Evolutionary conservation across 768 basidiomycete genomes (phyloP).

Genomic region (Lentinula detonsa): DNA sequence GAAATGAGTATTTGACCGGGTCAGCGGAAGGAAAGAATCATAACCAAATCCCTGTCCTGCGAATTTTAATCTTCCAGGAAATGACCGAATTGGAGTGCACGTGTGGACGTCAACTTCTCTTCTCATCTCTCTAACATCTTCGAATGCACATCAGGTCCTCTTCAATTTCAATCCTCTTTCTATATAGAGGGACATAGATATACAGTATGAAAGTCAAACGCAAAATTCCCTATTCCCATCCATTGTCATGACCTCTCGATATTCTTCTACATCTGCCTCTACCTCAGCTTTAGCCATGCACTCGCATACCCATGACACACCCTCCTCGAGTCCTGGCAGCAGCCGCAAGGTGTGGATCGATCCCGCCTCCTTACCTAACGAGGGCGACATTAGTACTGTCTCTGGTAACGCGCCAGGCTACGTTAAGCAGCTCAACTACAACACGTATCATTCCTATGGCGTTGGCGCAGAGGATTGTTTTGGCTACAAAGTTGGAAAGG

Average conservation of each 20-base stretch:
- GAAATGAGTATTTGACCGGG: constrained; percentile 1
- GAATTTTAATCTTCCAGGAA: constrained; percentile 2
- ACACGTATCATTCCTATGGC: constrained; percentile 67
- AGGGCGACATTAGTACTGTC: constrained; percentile 49
- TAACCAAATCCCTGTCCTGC: not conserved
- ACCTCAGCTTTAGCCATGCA: constrained; percentile 2
- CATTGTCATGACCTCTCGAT: not conserved
- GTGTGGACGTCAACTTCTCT: not conserved
- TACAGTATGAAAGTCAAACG: not conserved
- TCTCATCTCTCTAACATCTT: constrained; percentile 3
- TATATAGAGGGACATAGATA: constrained; percentile 1
- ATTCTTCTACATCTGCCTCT: not conserved
- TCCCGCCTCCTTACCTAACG: constrained; percentile 53
- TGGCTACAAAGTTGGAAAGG: constrained; percentile 53
- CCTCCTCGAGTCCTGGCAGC: constrained; percentile 4
- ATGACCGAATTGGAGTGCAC: constrained; percentile 5
- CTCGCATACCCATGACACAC: not conserved
- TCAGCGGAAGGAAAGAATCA: not conserved
- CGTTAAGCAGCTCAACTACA: constrained; percentile 62
- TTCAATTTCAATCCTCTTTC: not conserved
- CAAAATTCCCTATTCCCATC: not conserved
- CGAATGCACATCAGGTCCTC: not conserved
- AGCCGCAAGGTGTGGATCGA: constrained; percentile 53
- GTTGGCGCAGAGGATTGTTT: constrained; percentile 58
- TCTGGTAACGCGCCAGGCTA: constrained; percentile 57